Conservation (phyloP, 2,329 filamentous ascomycete species). For the Pezicula neosporulosa region DNA sequence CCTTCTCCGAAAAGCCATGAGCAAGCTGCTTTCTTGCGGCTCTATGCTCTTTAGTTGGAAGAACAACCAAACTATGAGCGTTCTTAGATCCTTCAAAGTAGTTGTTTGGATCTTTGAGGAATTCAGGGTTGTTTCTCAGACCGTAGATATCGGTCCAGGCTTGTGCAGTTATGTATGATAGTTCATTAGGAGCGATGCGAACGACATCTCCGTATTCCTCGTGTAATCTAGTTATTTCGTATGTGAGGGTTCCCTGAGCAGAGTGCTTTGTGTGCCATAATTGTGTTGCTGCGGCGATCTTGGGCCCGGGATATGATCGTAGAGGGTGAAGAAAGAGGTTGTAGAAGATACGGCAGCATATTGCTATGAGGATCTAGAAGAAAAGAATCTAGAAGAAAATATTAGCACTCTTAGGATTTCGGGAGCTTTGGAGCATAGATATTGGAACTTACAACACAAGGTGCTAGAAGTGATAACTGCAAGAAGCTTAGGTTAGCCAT, state of each 20-base stretch:
- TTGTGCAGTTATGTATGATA: slow-evolving; percentile 6
- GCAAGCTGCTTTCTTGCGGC: too few relatives aligned
- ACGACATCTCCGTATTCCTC: slow-evolving; percentile 13
- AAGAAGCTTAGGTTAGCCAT: too few relatives aligned
- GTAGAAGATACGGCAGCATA: not conserved
- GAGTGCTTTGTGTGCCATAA: slow-evolving; percentile 2
- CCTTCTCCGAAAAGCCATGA: slow-evolving; percentile 17
- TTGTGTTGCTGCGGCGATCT: slow-evolving; percentile 2
- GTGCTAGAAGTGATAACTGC: too few relatives aligned
- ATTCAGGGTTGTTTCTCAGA: not conserved
- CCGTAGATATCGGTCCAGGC: slow-evolving; percentile 14
- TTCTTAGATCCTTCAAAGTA: not conserved
- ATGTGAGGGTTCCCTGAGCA: not conserved
- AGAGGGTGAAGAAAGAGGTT: slow-evolving; percentile 13
- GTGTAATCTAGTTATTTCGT: slow-evolving; percentile 5
- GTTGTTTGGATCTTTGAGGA: not conserved
- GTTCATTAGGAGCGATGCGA: slow-evolving; percentile 9
- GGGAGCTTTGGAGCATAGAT: too few relatives aligned
- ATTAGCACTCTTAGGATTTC: too few relatives aligned
- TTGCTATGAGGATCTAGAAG: too few relatives aligned
- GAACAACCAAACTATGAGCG: not conserved
- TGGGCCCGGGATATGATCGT: slow-evolving; percentile 9
- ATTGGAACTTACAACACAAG: too few relatives aligned
- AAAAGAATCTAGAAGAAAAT: too few relatives aligned
- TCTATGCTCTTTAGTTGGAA: not conserved